Percentiles rank a stretch among this genome's conserved stretches.
phyloP scores from a whole-genome alignment of 2,329 filamentous ascomycete species.

The Dactylellina parvicollis region DNA sequence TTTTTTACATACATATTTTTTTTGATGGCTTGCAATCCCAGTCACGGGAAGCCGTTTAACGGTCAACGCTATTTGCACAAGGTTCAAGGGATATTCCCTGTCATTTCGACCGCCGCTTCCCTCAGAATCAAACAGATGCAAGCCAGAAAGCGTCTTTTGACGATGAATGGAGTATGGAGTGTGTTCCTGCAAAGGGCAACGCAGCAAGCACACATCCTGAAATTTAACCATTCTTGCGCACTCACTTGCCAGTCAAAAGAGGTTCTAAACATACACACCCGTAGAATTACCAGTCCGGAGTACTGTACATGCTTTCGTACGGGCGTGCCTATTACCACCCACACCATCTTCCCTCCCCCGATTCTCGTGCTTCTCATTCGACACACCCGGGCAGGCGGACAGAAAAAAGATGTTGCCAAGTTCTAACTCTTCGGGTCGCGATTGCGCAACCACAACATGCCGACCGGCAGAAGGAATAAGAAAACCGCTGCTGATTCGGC shows the following conservation, averaged over 20 bases:
- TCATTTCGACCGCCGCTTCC: conserved; percentile 13
- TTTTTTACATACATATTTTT: too few relatives aligned
- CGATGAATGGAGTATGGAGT: conserved; percentile 6
- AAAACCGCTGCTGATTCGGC: too few relatives aligned
- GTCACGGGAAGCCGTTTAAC: conserved; percentile 54
- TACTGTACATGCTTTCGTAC: conserved; percentile 1
- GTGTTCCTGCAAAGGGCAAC: conserved; percentile 47
- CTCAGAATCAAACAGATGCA: conserved; percentile 15
- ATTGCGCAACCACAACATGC: conserved; percentile 53
- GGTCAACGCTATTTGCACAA: conserved; percentile 50
- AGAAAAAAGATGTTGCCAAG: conserved; percentile 12
- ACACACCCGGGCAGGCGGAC: conserved; percentile 14
- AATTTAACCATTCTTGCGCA: conserved; percentile 54
- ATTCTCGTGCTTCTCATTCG: conserved; percentile 12
- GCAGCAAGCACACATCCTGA: conserved; percentile 54
- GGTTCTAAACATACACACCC: background rate
- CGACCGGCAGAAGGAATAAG: too few relatives aligned
- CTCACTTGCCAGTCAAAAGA: conserved; percentile 1
- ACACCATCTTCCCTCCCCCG: background rate
- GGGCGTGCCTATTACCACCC: background rate
- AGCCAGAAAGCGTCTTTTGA: conserved; percentile 39
- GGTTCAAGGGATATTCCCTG: conserved; percentile 47
- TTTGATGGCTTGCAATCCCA: conserved; percentile 46
- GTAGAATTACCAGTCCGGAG: too few relatives aligned
- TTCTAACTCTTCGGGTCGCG: conserved; percentile 38